Conservation (phyloP, 106 monocot genomes). For the Acanthochlamys bracteata region DNA sequence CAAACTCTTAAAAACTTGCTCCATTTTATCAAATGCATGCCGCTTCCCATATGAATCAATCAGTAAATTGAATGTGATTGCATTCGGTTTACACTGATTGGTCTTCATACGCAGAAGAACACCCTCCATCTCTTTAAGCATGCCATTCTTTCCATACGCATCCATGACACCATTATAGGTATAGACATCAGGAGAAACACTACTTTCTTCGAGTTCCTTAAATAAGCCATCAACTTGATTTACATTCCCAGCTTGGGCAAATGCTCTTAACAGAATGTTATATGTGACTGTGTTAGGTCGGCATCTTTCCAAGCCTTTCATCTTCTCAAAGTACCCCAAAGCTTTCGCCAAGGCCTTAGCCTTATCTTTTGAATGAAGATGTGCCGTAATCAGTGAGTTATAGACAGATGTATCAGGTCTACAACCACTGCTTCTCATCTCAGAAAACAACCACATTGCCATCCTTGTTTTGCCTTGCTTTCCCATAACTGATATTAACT, state of each 20-base stretch:
- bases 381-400: slow-evolving; percentile 78
- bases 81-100: slow-evolving; percentile 57
- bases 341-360: slow-evolving; percentile 78
- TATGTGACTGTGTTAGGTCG: slow-evolving; percentile 84
- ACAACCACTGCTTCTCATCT: slow-evolving; percentile 90
- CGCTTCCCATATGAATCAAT: slow-evolving; percentile 86
- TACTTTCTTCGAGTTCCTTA: slow-evolving; percentile 63
- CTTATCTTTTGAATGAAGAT: slow-evolving; percentile 79
- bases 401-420: slow-evolving; percentile 92
- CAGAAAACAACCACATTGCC: slow-evolving; percentile 99
- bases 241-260: slow-evolving; percentile 68
- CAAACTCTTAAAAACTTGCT: slow-evolving; percentile 88
- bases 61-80: slow-evolving; percentile 81
- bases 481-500: slow-evolving; percentile 98
- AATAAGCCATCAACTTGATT: slow-evolving; percentile 68
- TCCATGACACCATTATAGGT: slow-evolving; percentile 96
- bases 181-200: slow-evolving; percentile 58
- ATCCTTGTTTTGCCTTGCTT: slow-evolving; percentile 90
- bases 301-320: slow-evolving; percentile 87
- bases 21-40: slow-evolving; percentile 92
- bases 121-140: slow-evolving; percentile 80
- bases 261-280: slow-evolving; percentile 89
- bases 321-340: slow-evolving; percentile 73
- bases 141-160: slow-evolving; percentile 91
- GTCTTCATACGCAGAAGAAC: slow-evolving; percentile 75